phyloP scores from a whole-genome alignment of 192 early-diverging fungal genomes.

The Coemansia sp. region DNA sequence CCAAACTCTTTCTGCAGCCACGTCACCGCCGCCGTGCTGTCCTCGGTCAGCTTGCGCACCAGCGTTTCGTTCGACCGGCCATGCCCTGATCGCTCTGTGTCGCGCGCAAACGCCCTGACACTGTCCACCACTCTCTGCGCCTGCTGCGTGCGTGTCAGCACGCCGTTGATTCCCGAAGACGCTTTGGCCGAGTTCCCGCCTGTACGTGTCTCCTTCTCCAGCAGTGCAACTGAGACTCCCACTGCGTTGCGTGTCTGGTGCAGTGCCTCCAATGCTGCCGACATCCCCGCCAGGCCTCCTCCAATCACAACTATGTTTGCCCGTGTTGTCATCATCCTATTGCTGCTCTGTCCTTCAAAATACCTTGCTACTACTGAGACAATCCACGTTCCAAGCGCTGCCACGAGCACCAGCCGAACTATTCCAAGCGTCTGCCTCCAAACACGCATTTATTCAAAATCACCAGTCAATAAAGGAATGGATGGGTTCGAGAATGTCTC shows the following conservation, averaged over 20 bases:
- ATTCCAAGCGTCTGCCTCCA: background rate
- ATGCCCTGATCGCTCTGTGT: conserved; percentile 83
- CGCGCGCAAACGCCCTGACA: conserved; percentile 78
- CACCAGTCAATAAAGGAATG: background rate
- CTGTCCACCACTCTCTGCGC: conserved; percentile 72
- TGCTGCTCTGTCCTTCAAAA: background rate
- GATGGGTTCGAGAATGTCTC: background rate
- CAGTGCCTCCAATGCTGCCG: conserved; percentile 44
- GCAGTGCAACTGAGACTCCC: conserved; percentile 21
- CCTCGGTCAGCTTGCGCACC: conserved; percentile 79
- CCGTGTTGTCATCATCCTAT: conserved; percentile 16
- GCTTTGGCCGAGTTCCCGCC: conserved; percentile 97
- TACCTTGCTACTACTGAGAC: background rate
- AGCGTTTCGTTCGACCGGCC: conserved; percentile 77
- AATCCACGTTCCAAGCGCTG: background rate
- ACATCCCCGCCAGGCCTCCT: conserved; percentile 38
- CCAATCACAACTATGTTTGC: conserved; percentile 34
- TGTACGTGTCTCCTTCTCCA: conserved; percentile 41
- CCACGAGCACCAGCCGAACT: background rate
- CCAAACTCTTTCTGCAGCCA: conserved; percentile 91
- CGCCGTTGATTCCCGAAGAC: conserved; percentile 97
- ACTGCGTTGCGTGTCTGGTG: conserved; percentile 18
- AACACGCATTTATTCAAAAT: background rate
- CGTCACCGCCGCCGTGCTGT: conserved; percentile 85
- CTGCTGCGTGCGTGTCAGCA: conserved; percentile 81